A percentile compares a stretch with the other conserved stretches of the same genome.
Evolutionary conservation across 345 rosid species (phyloP).

Genomic region (Gynandropsis gynandra): DNA sequence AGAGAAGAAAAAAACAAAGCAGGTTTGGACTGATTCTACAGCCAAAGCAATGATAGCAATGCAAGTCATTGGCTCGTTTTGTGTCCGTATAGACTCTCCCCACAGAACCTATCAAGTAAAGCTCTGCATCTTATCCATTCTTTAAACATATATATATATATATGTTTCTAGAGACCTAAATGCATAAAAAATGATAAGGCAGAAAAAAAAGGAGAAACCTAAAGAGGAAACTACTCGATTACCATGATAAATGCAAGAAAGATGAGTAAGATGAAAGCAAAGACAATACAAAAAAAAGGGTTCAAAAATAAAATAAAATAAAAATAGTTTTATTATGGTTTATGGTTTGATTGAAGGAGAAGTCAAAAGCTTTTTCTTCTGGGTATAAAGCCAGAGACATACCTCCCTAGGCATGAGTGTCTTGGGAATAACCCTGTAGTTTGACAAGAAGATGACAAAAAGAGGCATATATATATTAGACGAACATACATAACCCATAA

Average conservation of each 20-base stretch:
- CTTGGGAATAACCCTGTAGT: constrained; percentile 97
- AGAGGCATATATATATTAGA: constrained; percentile 10
- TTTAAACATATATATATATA: constrained; percentile 12
- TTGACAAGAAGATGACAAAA: constrained; percentile 69
- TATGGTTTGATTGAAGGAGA: constrained; percentile 22
- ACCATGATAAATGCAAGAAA: constrained; percentile 19
- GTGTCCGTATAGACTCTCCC: constrained; percentile 15
- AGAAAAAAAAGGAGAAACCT: constrained; percentile 11
- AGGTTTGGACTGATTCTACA: constrained; percentile 37
- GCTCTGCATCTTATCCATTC: no score
- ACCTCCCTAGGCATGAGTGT: constrained; percentile 99
- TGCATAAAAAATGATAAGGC: background rate
- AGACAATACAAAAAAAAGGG: background rate
- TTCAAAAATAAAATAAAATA: constrained; percentile 23
- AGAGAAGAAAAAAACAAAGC: constrained; percentile 21
- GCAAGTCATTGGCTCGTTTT: constrained; percentile 27
- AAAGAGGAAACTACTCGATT: constrained; percentile 11
- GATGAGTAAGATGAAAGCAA: constrained; percentile 29
- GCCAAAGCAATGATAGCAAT: constrained; percentile 31
- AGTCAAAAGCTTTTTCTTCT: constrained; percentile 42
- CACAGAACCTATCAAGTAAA: constrained; percentile 23
- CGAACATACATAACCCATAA: no score
- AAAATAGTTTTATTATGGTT: background rate
- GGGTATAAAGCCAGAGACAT: no score
- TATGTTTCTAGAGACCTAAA: constrained; percentile 6